Evolutionary conservation across 371 early-diverging fungal species (phyloP).

Genomic region (Mucor racemosus): DNA sequence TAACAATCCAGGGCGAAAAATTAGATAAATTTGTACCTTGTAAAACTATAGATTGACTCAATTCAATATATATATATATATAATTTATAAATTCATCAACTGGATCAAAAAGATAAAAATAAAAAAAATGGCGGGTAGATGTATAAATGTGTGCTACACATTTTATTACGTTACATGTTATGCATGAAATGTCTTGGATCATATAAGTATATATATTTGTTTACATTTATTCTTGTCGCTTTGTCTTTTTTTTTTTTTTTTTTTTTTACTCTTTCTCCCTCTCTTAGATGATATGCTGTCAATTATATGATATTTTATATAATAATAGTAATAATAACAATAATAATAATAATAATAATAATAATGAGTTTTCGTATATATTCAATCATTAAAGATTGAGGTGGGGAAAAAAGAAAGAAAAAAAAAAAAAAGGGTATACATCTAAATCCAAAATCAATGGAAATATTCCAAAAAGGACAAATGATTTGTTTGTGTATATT

Average conservation of each 20-base stretch:
- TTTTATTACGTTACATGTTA: not conserved
- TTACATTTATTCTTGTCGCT: not conserved
- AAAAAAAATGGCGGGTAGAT: constrained; percentile 2
- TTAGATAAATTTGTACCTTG: not conserved
- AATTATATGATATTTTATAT: no score
- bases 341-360: no score
- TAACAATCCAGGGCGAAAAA: not conserved
- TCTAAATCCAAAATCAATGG: not conserved
- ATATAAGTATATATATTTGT: not conserved
- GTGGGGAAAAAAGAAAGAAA: not conserved
- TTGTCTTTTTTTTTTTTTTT: not conserved
- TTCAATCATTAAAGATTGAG: not conserved
- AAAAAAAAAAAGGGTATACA: constrained; percentile 11
- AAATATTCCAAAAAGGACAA: constrained; percentile 19
- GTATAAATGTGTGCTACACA: not conserved
- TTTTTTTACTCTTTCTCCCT: not conserved
- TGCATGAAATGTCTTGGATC: not conserved
- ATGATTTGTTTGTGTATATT: constrained; percentile 20
- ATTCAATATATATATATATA: not conserved
- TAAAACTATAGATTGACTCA: no score
- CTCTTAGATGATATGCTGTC: not conserved
- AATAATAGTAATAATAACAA: no score
- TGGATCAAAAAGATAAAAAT: not conserved
- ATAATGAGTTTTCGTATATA: no score
- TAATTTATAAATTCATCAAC: not conserved